Evolutionary conservation across 2,329 filamentous ascomycete species (phyloP), one percentile per base, ranked within the genome.

Genomic region (Fusarium brevicatenulatum): DNA sequence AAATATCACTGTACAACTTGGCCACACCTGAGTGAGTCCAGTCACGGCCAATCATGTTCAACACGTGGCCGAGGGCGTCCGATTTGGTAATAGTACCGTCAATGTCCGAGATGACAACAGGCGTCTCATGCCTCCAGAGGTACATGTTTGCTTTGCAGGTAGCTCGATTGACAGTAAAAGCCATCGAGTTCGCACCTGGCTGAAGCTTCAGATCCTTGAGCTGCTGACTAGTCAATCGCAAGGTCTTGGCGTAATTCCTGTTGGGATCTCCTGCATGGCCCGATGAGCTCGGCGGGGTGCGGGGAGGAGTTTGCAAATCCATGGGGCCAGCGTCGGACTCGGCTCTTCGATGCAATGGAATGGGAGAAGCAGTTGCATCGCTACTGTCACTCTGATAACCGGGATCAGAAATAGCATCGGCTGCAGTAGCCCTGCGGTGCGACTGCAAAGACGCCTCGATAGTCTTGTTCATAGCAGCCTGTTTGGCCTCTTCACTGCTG

Each of bases 31-130:
- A 89, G 81, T 99, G 96, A 7, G 96, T 99, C 96, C 96, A 99
- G 82, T 99, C 96, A 53, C 96, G 92, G 46, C 96, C 96, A 73
- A 99, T 95, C 90, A 96, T 96, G 85, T 95, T 98, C 60, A 98
- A 84, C 47, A 99, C 94, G 79, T 99, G 96, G 19, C 96, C 96
- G 19, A 97, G 86, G 21, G 95, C 95, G 83, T 98, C 95, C 6
- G 95, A 97, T 84, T 99, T 99, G 66, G 96, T 99, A 78, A 99
- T 99, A 28, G 96, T 99, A 57, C 96, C 96, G 82, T 99, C 96
- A 78, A 99, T 98, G 81, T 99, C 96, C 2, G 95, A 98, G 71
- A 99, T 98, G 53, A 99, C 95, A 63, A 99, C 95, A 0, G 96
- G 97, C 0, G 93, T 92, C 77, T 97, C 93, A 78, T 95, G 91